Evolutionary conservation across 2,329 filamentous ascomycete species (phyloP).

Genomic region (Acrocalymma vagum): DNA sequence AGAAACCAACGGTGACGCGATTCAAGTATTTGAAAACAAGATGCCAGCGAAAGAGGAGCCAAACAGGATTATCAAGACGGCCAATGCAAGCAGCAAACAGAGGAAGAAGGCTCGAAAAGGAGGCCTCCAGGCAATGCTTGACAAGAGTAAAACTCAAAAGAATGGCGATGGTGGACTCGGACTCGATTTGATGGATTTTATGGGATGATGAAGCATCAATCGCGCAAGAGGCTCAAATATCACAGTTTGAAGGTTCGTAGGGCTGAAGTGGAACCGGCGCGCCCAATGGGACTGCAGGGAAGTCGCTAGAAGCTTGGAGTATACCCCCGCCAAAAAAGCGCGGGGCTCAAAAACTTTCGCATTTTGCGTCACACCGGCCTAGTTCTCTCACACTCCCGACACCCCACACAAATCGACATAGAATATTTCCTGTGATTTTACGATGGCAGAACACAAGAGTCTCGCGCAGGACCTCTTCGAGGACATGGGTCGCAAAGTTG

Average conservation of each 20-base stretch:
- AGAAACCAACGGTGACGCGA: slow-evolving; percentile 2
- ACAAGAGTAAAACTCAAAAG: slow-evolving; percentile 51
- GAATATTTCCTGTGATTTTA: slow-evolving; percentile 1
- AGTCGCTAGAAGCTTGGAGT: slow-evolving; percentile 31
- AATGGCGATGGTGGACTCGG: slow-evolving; percentile 45
- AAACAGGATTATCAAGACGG: slow-evolving; percentile 38
- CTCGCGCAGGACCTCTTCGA: slow-evolving; percentile 60
- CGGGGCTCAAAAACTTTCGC: slow-evolving; percentile 46
- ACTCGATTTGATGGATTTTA: slow-evolving; percentile 63
- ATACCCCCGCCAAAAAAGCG: slow-evolving; percentile 34
- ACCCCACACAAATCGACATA: slow-evolving; percentile 2
- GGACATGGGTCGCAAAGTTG: slow-evolving; percentile 60
- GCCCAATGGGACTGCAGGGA: slow-evolving; percentile 26
- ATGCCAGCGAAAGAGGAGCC: slow-evolving; percentile 17
- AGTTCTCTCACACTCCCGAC: slow-evolving; percentile 10
- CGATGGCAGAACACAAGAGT: slow-evolving; percentile 47
- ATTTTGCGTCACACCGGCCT: slow-evolving; percentile 31
- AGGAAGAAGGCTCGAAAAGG: slow-evolving; percentile 64
- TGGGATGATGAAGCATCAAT: slow-evolving; percentile 49
- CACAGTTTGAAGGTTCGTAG: slow-evolving; percentile 19
- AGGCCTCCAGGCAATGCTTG: slow-evolving; percentile 63
- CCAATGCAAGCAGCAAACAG: slow-evolving; percentile 61
- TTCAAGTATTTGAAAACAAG: slow-evolving; percentile 2
- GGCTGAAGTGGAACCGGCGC: slow-evolving; percentile 34
- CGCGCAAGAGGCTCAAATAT: no score